Percentiles rank a stretch among this genome's conserved stretches.
These are phyloP conservation scores for Neonectria sp. DNA, from an alignment of 2,329 filamentous ascomycete species.

Conservation along the genomic window DNA sequence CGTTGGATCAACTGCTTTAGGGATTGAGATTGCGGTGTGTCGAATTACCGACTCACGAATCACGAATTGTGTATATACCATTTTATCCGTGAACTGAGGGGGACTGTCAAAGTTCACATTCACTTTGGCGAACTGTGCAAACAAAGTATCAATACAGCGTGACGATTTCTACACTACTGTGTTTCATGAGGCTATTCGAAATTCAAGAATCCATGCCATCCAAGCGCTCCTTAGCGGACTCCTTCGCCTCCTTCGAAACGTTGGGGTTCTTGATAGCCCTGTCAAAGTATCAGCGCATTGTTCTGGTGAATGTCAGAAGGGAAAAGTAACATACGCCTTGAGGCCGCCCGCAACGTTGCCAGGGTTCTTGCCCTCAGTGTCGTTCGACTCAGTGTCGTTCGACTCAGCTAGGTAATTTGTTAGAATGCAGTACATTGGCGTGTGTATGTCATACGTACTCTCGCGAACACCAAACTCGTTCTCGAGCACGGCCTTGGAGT, in stretches of 20 bases:
- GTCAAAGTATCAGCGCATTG: conserved; percentile 36
- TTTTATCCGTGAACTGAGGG: background rate
- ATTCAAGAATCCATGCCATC: conserved; percentile 44
- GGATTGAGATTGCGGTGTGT: conserved; percentile 9
- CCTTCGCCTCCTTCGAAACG: conserved; percentile 69
- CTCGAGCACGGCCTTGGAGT: conserved; percentile 67
- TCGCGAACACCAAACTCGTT: conserved; percentile 62
- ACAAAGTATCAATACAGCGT: no score
- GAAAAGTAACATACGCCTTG: conserved; percentile 60
- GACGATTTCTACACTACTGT: background rate
- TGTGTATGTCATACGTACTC: conserved; percentile 40
- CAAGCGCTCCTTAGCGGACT: conserved; percentile 67
- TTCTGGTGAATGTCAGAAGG: no score
- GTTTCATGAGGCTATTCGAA: background rate
- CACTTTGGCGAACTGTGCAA: background rate
- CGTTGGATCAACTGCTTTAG: conserved; percentile 36
- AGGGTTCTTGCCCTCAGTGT: conserved; percentile 65
- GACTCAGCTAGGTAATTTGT: conserved; percentile 41
- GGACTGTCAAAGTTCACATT: background rate
- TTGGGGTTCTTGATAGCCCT: conserved; percentile 70
- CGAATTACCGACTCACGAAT: background rate
- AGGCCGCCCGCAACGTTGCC: conserved; percentile 67
- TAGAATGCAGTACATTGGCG: no score
- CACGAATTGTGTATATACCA: conserved; percentile 5
- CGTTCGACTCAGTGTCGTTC: conserved; percentile 34